phyloP scores from a whole-genome alignment of 2,329 filamentous ascomycete species.

The Hymenoscyphus albidus region DNA sequence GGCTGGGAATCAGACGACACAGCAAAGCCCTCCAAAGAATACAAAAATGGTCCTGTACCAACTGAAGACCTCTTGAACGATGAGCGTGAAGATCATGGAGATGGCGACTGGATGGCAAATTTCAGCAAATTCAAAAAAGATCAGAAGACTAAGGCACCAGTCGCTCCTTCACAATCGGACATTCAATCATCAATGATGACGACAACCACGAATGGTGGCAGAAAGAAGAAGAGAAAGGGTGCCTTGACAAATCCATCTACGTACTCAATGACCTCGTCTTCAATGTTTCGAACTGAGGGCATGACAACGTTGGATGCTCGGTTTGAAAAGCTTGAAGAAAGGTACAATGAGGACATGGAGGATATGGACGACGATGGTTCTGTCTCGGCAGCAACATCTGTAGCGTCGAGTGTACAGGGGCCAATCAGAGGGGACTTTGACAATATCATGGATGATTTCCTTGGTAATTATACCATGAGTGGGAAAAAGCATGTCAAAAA shows the following conservation, averaged over 20 bases:
- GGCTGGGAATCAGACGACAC: slow-evolving; percentile 97
- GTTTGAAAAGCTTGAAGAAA: slow-evolving; percentile 86
- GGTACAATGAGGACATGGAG: slow-evolving; percentile 63
- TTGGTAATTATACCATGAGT: slow-evolving; percentile 67
- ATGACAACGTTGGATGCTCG: slow-evolving; percentile 80
- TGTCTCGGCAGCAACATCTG: slow-evolving; percentile 60
- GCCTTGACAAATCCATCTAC: slow-evolving; percentile 82
- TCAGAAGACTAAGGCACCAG: slow-evolving; percentile 47
- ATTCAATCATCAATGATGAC: slow-evolving; percentile 69
- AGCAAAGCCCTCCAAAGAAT: slow-evolving; percentile 65
- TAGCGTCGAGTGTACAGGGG: slow-evolving; percentile 60
- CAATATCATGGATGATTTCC: slow-evolving; percentile 87
- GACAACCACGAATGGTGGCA: slow-evolving; percentile 72
- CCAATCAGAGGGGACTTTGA: slow-evolving; percentile 77
- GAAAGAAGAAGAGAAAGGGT: slow-evolving; percentile 91
- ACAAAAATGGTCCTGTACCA: slow-evolving; percentile 38
- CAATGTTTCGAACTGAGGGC: slow-evolving; percentile 82
- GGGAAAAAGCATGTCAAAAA: slow-evolving; percentile 77
- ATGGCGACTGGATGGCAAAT: slow-evolving; percentile 84
- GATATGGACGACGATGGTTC: slow-evolving; percentile 49
- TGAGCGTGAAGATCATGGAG: slow-evolving; percentile 56
- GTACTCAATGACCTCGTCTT: slow-evolving; percentile 90
- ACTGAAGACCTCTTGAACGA: slow-evolving; percentile 47
- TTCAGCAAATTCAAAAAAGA: slow-evolving; percentile 95
- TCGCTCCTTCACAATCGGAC: slow-evolving; percentile 53